Evolutionary conservation across 2,329 filamentous ascomycete species (phyloP).

Genomic region (Cryoendolithus antarcticus): DNA sequence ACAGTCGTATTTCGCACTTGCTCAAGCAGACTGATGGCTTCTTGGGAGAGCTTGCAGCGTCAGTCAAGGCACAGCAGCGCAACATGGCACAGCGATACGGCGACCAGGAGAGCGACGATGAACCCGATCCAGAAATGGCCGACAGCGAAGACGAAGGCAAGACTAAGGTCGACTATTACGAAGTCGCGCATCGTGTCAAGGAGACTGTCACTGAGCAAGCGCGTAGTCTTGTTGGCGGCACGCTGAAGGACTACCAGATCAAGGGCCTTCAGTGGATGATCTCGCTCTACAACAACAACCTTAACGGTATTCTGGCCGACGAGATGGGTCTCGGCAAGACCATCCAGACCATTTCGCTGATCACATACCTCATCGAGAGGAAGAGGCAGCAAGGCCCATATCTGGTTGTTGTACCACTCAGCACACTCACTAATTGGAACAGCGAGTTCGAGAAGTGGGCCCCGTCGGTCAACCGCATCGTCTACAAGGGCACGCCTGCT

Average conservation of each 20-base stretch:
- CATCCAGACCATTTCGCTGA: slow-evolving; percentile 94
- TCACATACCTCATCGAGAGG: slow-evolving; percentile 92
- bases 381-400: slow-evolving; percentile 89
- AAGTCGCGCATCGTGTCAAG: slow-evolving; percentile 89
- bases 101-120: slow-evolving; percentile 51
- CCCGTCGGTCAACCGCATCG: slow-evolving; percentile 69
- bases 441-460: slow-evolving; percentile 99
- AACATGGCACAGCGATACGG: slow-evolving; percentile 63
- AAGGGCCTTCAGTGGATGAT: slow-evolving; percentile 99
- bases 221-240: slow-evolving; percentile 76
- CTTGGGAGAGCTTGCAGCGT: slow-evolving; percentile 86
- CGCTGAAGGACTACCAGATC: slow-evolving; percentile 91
- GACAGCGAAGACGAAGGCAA: slow-evolving; percentile 54
- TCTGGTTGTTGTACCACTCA: slow-evolving; percentile 90
- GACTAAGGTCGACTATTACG: slow-evolving; percentile 94
- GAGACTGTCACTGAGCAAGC: slow-evolving; percentile 82
- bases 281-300: slow-evolving; percentile 98
- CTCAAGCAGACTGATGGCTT: slow-evolving; percentile 96
- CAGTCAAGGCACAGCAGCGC: slow-evolving; percentile 87
- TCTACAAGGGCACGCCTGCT: slow-evolving; percentile 92
- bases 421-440: slow-evolving; percentile 97
- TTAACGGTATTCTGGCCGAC: slow-evolving; percentile 95
- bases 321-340: slow-evolving; percentile 99
- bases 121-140: slow-evolving; percentile 54
- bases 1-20: slow-evolving; percentile 95